These are phyloP conservation scores for Venturiaceae sp. DNA, from an alignment of 2,329 filamentous ascomycete genomes.

Conservation along the genomic window DNA sequence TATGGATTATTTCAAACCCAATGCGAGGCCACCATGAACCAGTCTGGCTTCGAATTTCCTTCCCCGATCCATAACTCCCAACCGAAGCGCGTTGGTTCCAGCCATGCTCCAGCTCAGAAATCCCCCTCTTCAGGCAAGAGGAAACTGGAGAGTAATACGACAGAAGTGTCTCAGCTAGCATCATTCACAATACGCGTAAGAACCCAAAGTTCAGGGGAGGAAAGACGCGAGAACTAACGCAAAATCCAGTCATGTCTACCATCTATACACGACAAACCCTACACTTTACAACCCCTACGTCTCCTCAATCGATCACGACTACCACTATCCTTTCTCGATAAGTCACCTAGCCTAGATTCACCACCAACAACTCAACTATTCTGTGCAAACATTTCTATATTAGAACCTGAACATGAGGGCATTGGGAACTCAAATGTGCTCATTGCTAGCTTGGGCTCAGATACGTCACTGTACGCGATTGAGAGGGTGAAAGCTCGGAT, in stretches of 20 bases:
- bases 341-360: slow-evolving; percentile 14
- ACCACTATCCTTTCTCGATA: slow-evolving; percentile 27
- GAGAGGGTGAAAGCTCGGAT: slow-evolving; percentile 53
- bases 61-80: background rate
- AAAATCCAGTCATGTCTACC: slow-evolving; percentile 17
- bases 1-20: background rate
- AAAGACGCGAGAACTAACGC: background rate
- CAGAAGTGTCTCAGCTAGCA: background rate
- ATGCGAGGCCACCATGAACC: background rate
- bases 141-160: background rate
- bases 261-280: slow-evolving; percentile 19
- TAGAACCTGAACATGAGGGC: slow-evolving; percentile 16
- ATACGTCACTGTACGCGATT: slow-evolving; percentile 73
- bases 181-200: background rate
- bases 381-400: slow-evolving; percentile 20
- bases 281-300: slow-evolving; percentile 22
- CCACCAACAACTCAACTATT: slow-evolving; percentile 23
- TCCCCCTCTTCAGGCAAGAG: background rate
- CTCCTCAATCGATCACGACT: slow-evolving; percentile 25
- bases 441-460: slow-evolving; percentile 21
- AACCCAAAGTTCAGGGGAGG: background rate
- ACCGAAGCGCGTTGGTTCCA: background rate
- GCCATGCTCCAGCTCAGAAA: background rate
- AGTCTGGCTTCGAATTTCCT: background rate
- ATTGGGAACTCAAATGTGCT: slow-evolving; percentile 17